Evolutionary conservation across 805 yeast genomes (phyloP).

Genomic region (Wickerhamomyces pijperi): DNA sequence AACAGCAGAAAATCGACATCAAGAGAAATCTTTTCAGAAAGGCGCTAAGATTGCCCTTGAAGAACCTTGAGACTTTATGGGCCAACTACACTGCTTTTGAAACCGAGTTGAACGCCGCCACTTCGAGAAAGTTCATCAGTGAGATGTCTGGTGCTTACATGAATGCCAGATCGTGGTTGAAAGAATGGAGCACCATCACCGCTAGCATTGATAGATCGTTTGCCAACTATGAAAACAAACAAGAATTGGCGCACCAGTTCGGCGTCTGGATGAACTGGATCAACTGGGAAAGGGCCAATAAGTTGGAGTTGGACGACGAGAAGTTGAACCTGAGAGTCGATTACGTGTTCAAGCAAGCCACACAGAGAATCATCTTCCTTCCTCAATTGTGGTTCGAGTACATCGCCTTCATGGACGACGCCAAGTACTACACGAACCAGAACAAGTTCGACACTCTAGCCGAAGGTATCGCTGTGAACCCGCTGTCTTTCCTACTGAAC

Average conservation of each 20-base stretch:
- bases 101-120: slow-evolving; percentile 56
- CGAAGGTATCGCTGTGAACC: slow-evolving; percentile 53
- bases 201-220: slow-evolving; percentile 31
- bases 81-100: slow-evolving; percentile 74
- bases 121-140: slow-evolving; percentile 76
- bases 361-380: slow-evolving; percentile 46
- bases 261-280: slow-evolving; percentile 65
- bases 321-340: slow-evolving; percentile 44
- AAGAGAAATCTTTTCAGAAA: slow-evolving; percentile 63
- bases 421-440: slow-evolving; percentile 6
- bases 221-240: slow-evolving; percentile 20
- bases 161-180: slow-evolving; percentile 71
- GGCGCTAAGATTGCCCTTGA: slow-evolving; percentile 66
- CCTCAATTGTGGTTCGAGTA: slow-evolving; percentile 74
- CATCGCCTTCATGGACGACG: slow-evolving; percentile 23
- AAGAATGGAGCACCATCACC: slow-evolving; percentile 56
- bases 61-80: slow-evolving; percentile 73
- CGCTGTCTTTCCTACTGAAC: slow-evolving; percentile 55
- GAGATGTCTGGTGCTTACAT: slow-evolving; percentile 78
- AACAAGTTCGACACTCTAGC: slow-evolving; percentile 32
- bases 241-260: slow-evolving; percentile 24
- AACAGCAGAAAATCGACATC: slow-evolving; percentile 67
- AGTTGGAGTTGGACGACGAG: slow-evolving; percentile 44
- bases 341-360: slow-evolving; percentile 64
- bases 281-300: slow-evolving; percentile 66